Base-by-base conservation (phyloP, 805 yeast species). In the Scheffersomyces amazonensis region DNA sequence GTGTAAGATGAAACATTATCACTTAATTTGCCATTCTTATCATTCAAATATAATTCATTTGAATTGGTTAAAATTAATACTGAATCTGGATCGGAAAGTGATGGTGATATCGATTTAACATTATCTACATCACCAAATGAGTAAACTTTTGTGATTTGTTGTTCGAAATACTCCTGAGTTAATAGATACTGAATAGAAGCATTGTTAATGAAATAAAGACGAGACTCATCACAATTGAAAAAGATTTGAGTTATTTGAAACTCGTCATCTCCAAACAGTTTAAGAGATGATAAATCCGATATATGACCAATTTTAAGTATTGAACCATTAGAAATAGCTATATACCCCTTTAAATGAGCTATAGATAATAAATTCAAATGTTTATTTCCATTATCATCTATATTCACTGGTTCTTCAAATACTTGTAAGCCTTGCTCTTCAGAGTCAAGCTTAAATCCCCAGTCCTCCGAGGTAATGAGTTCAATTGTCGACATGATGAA, bases 371-470 rank as follows among this genome's bases (percentile, higher is more conserved):
- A 47, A 9, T 44, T 43, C 3, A 62, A 43, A 15, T 54, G 58
- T 9, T 35, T 15, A n/a, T 29, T 23, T 7, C 37, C 48, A 6
- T 41, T 16, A 3, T 19, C 17, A 5, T 36, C 46, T 6, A 62
- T 52, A 23, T 60, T 65, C 9, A 66, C 35, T 3, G 56, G 52
- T 6, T 41, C 32, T 11, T 48, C 57, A 35, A 59, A 58, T n/a
- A 57, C 32, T 9, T 36, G 28, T 5, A 54, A 25, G 5, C 71
- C 71, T 13, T 46, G 49, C 10, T 53, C 53, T 2, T 45, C 42
- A 5, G 60, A 44, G 19, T 53, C 52, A 19, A 64, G 46, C 31
- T 58, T 56, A 53, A 67, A 68, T 16, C 71, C 72, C 27, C 65
- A 53, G 40, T 61, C 64, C 44, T 69, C 71, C 2, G 71, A 62